Evolutionary conservation across 1,284 basidiomycete genomes (phyloP).

Genomic region (Inonotus obliquus): DNA sequence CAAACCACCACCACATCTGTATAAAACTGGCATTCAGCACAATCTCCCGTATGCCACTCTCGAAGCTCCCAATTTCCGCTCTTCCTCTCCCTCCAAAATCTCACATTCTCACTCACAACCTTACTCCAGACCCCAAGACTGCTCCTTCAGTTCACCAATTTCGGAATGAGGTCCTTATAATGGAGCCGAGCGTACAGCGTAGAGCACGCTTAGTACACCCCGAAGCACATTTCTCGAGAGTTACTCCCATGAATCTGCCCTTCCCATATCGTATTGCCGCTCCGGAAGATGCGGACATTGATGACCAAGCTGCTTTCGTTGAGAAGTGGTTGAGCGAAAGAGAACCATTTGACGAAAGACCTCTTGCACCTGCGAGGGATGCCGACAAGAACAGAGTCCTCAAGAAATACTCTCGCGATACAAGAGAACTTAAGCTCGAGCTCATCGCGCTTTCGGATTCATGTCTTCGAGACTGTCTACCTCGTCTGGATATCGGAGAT

Average conservation of each 20-base stretch:
- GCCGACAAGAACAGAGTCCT: constrained; percentile 26
- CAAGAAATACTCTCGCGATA: constrained; percentile 45
- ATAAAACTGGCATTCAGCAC: not conserved
- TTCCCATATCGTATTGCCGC: constrained; percentile 82
- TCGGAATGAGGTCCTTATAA: constrained; percentile 40
- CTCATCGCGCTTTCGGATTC: constrained; percentile 70
- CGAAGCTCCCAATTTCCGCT: constrained; percentile 45
- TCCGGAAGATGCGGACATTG: constrained; percentile 41
- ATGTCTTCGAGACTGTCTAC: constrained; percentile 72
- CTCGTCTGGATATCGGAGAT: constrained; percentile 85
- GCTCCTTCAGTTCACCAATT: constrained; percentile 46
- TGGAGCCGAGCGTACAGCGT: constrained; percentile 67
- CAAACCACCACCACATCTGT: not conserved
- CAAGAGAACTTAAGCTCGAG: constrained; percentile 53
- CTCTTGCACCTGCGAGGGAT: not conserved
- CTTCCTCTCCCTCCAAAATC: constrained; percentile 61
- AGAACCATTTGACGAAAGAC: constrained; percentile 14
- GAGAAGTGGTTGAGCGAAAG: constrained; percentile 50
- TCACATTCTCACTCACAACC: constrained; percentile 59
- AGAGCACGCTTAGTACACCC: constrained; percentile 57
- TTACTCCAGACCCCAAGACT: constrained; percentile 64
- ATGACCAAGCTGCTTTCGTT: constrained; percentile 58
- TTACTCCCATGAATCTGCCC: constrained; percentile 75
- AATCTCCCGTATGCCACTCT: constrained; percentile 2
- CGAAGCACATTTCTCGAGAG: constrained; percentile 75